phyloP scores from a whole-genome alignment of 768 basidiomycete species.

The Lentinula detonsa region DNA sequence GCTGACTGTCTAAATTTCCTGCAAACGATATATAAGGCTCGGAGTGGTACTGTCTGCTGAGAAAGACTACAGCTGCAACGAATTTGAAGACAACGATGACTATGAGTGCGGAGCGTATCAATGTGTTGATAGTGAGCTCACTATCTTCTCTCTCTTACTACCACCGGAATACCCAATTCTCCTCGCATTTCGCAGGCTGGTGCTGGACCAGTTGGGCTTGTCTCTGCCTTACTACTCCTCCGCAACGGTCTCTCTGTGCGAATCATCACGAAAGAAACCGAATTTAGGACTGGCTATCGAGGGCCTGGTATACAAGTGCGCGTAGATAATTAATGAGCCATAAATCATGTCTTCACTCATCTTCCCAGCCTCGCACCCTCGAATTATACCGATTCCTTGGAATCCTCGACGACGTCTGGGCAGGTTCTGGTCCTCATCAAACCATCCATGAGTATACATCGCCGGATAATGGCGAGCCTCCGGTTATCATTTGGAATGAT shows the following conservation, averaged over 20 bases:
- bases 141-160: not conserved
- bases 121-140: not conserved
- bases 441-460: slow-evolving; percentile 29
- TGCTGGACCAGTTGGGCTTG: slow-evolving; percentile 15
- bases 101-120: not conserved
- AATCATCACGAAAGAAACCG: slow-evolving; percentile 40
- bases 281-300: slow-evolving; percentile 11
- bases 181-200: not conserved
- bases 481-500: not conserved
- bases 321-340: not conserved
- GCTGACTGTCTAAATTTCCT: not conserved
- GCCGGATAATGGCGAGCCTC: slow-evolving; percentile 21
- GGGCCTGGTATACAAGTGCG: slow-evolving; percentile 18
- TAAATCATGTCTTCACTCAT: not conserved
- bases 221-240: slow-evolving; percentile 24
- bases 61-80: not conserved
- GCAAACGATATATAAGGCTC: not conserved
- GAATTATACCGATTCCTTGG: slow-evolving; percentile 37
- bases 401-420: slow-evolving; percentile 29
- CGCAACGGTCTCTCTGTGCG: slow-evolving; percentile 42
- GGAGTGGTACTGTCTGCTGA: no score
- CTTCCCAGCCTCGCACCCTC: slow-evolving; percentile 33
- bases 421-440: slow-evolving; percentile 18
- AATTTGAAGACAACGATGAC: not conserved
- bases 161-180: not conserved